Evolutionary conservation across 306 rosid species (phyloP).

Genomic region (Prunus mira): DNA sequence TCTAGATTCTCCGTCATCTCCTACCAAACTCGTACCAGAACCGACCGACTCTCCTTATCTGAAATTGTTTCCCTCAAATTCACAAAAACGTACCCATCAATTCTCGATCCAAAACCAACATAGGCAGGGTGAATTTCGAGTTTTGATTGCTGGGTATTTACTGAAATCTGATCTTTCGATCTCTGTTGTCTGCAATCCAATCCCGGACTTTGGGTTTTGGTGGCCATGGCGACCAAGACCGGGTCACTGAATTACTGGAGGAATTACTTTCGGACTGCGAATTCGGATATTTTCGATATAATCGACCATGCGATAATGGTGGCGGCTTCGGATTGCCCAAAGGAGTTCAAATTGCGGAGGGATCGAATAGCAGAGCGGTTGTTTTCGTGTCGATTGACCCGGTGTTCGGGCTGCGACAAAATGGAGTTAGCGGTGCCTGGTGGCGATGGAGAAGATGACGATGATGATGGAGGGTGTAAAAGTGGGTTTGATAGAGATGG

Average conservation of each 20-base stretch:
- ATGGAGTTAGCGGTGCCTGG: constrained; percentile 49
- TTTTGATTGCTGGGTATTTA: constrained; percentile 36
- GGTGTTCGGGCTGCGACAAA: constrained; percentile 70
- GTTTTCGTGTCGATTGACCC: constrained; percentile 47
- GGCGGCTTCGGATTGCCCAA: constrained; percentile 84
- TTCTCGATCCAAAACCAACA: not conserved
- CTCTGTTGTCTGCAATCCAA: constrained; percentile 1
- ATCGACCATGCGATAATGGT: constrained; percentile 87
- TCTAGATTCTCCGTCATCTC: constrained; percentile 20
- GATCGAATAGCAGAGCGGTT: constrained; percentile 76
- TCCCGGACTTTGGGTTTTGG: not conserved
- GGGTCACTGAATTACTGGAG: constrained; percentile 82
- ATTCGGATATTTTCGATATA: constrained; percentile 67
- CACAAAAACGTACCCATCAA: constrained; percentile 7
- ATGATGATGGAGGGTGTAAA: constrained; percentile 30
- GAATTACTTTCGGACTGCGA: constrained; percentile 61
- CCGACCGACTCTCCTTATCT: not conserved
- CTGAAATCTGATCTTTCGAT: constrained; percentile 12
- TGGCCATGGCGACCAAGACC: constrained; percentile 50
- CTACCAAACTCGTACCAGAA: not conserved
- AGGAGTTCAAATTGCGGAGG: constrained; percentile 65
- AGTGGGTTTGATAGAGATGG: constrained; percentile 38
- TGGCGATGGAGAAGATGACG: constrained; percentile 22
- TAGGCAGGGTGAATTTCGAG: not conserved
- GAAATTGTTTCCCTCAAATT: not conserved